phyloP scores from a whole-genome alignment of 2,329 filamentous ascomycete species.

The Cladorrhinum sp. region DNA sequence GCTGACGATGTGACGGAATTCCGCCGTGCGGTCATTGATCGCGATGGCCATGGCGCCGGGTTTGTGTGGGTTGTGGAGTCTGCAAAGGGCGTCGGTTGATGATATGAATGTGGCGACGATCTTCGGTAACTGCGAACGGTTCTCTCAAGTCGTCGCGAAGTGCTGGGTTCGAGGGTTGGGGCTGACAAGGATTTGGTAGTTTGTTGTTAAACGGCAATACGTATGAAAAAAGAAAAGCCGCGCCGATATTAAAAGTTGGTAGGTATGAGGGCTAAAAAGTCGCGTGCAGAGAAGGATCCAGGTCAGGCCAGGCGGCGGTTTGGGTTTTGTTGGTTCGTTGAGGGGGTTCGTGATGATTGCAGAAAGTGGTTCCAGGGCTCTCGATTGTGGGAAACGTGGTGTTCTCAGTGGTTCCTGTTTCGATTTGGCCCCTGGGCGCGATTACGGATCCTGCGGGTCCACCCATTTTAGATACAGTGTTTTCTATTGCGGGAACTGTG shows the following conservation, averaged over 20 bases:
- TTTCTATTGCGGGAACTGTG: not conserved
- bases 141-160: not conserved
- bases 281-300: no score
- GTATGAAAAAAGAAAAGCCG: not conserved
- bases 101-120: not conserved
- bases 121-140: not conserved
- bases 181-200: not conserved
- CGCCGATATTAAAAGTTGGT: not conserved
- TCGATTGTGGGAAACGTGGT: not conserved
- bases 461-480: not conserved
- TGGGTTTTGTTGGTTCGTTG: not conserved
- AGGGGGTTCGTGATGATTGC: not conserved
- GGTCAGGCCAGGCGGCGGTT: no score
- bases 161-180: not conserved
- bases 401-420: not conserved
- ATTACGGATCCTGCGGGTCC: not conserved
- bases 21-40: constrained; percentile 93
- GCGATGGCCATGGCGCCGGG: constrained; percentile 60
- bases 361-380: not conserved
- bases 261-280: not conserved
- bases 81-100: not conserved
- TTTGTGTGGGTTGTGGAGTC: not conserved
- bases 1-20: constrained; percentile 88
- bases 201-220: no score
- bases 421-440: not conserved